Evolutionary conservation across 495 filamentous ascomycete genomes (phyloP).

Genomic region (Terfezia boudieri): DNA sequence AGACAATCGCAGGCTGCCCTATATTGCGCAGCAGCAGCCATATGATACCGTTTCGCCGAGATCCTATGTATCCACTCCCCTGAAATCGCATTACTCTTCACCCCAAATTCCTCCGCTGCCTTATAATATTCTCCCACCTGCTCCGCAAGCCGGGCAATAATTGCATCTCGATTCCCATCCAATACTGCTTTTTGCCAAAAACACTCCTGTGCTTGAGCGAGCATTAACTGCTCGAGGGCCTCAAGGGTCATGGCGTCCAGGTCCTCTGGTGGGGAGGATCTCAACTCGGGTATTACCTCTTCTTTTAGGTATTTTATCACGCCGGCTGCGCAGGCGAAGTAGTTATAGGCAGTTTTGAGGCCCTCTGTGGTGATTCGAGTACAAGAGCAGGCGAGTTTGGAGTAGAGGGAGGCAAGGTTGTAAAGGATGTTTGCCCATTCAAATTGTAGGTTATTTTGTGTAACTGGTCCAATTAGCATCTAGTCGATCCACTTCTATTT

Average conservation of each 20-base stretch:
- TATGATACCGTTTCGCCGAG: slow-evolving; percentile 92
- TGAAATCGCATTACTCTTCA: slow-evolving; percentile 71
- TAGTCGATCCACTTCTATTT: slow-evolving; percentile 1
- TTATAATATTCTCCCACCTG: slow-evolving; percentile 85
- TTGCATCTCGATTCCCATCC: slow-evolving; percentile 74
- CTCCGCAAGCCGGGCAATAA: slow-evolving; percentile 75
- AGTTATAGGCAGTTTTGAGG: slow-evolving; percentile 71
- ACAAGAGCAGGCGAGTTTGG: slow-evolving; percentile 61
- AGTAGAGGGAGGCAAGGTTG: slow-evolving; percentile 83
- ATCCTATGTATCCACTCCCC: slow-evolving; percentile 95
- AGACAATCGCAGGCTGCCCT: slow-evolving; percentile 80
- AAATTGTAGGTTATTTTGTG: slow-evolving; percentile 82
- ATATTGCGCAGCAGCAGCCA: slow-evolving; percentile 88
- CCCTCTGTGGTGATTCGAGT: slow-evolving; percentile 57
- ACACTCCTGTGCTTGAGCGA: slow-evolving; percentile 89
- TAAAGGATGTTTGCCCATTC: slow-evolving; percentile 85
- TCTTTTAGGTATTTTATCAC: slow-evolving; percentile 59
- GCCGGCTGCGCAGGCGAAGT: slow-evolving; percentile 74
- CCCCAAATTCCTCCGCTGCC: slow-evolving; percentile 59
- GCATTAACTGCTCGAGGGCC: slow-evolving; percentile 57
- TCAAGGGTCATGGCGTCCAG: slow-evolving; percentile 81
- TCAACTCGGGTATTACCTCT: slow-evolving; percentile 62
- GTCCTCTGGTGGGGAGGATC: slow-evolving; percentile 71
- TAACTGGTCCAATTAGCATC: slow-evolving; percentile 23
- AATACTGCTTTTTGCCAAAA: slow-evolving; percentile 97